phyloP scores from a whole-genome alignment of 176 grass and related monocot species.

The Puccinellia tenuiflora region DNA sequence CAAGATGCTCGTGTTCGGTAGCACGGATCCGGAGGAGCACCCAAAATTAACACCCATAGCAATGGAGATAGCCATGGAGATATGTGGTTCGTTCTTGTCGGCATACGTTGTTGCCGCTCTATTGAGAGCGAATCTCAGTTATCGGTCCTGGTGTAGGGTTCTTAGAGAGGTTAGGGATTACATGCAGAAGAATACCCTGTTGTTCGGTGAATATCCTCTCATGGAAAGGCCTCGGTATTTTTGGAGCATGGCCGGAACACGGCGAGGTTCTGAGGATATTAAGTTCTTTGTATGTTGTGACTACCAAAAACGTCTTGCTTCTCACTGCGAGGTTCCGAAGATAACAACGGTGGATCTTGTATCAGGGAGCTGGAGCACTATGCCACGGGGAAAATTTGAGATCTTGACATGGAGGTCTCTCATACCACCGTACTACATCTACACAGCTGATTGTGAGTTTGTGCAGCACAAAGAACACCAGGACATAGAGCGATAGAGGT shows the following conservation, averaged over 20 bases:
- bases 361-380: neutral
- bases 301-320: neutral
- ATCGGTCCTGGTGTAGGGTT: neutral
- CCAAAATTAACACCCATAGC: slow-evolving; percentile 4
- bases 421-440: neutral
- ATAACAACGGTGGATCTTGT: neutral
- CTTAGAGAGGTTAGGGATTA: neutral
- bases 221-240: neutral
- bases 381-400: neutral
- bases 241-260: neutral
- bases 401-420: neutral
- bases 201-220: neutral
- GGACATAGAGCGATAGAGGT: neutral
- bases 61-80: neutral
- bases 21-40: neutral
- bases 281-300: no score
- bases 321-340: neutral
- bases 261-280: neutral
- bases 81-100: neutral
- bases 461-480: neutral
- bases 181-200: neutral
- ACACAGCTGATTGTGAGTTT: neutral
- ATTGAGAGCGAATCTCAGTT: neutral
- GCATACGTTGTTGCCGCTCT: neutral
- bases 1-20: slow-evolving; percentile 2